Evolutionary conservation across 768 basidiomycete species (phyloP).

Genomic region (Amanita pseudoporphyria): DNA sequence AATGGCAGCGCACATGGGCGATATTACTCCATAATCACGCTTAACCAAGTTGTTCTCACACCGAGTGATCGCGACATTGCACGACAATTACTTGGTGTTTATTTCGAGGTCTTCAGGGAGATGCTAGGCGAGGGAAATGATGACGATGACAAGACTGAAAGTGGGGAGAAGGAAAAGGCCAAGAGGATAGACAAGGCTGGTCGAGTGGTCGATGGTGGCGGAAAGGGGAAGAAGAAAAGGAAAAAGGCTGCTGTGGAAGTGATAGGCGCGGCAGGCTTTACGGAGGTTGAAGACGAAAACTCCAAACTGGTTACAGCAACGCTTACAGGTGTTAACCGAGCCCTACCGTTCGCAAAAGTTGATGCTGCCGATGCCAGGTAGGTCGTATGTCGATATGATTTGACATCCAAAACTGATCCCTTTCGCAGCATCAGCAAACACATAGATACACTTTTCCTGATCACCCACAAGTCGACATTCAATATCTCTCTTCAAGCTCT

Average conservation of each 20-base stretch:
- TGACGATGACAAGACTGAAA: conserved; percentile 24
- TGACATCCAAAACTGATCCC: neutral
- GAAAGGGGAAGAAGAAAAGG: conserved; percentile 26
- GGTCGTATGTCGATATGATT: conserved; percentile 13
- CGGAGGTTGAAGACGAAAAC: conserved; percentile 69
- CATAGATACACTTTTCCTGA: conserved; percentile 87
- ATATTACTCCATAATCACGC: conserved; percentile 90
- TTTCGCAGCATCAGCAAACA: conserved; percentile 64
- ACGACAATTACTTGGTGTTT: conserved; percentile 71
- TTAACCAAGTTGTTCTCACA: conserved; percentile 83
- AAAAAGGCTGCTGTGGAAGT: conserved; percentile 31
- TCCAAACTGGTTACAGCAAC: conserved; percentile 84
- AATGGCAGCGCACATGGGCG: conserved; percentile 60
- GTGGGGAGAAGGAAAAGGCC: conserved; percentile 21
- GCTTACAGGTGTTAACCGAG: conserved; percentile 90
- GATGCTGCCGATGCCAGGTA: conserved; percentile 60
- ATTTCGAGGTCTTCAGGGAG: conserved; percentile 92
- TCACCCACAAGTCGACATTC: conserved; percentile 94
- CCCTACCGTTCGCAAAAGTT: conserved; percentile 84
- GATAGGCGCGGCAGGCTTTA: conserved; percentile 55
- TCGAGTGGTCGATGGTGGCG: conserved; percentile 19
- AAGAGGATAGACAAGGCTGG: conserved; percentile 23
- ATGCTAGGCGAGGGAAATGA: conserved; percentile 56
- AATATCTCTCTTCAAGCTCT: conserved; percentile 93
- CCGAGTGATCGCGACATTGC: conserved; percentile 67